Percentiles rank a stretch among this genome's conserved stretches.
These are phyloP conservation scores for Boletus fagicola DNA, from an alignment of 768 basidiomycete species.

Conservation along the genomic window DNA sequence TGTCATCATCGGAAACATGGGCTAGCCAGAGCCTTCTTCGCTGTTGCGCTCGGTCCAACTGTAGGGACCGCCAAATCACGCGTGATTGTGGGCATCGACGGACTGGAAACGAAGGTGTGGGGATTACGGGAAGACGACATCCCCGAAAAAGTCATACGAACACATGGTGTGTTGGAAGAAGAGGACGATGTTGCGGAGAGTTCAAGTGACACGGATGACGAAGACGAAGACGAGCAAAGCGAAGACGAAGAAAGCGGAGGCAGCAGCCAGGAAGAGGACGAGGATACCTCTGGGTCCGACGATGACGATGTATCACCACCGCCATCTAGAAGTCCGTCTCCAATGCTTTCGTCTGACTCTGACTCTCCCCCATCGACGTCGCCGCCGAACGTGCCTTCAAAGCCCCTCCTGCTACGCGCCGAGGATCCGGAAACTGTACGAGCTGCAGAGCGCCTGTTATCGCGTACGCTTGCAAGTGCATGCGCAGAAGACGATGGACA, in stretches of 20 bases:
- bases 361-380: constrained; percentile 28
- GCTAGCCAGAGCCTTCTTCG: constrained; percentile 47
- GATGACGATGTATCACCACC: constrained; percentile 17
- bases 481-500: constrained; percentile 40
- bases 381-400: not conserved
- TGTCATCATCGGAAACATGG: constrained; percentile 4
- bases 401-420: constrained; percentile 3
- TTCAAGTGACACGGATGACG: constrained; percentile 1
- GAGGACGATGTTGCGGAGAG: not conserved
- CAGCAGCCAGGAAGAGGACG: constrained; percentile 13
- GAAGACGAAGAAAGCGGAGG: constrained; percentile 3
- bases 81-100: constrained; percentile 63
- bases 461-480: constrained; percentile 45
- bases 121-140: constrained; percentile 17
- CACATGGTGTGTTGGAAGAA: not conserved
- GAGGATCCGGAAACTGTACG: constrained; percentile 36
- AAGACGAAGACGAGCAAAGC: constrained; percentile 10
- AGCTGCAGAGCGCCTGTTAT: constrained; percentile 41
- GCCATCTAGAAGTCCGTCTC: constrained; percentile 28
- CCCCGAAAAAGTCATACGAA: constrained; percentile 31
- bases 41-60: constrained; percentile 66
- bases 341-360: constrained; percentile 19
- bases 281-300: constrained; percentile 5
- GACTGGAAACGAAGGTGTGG: constrained; percentile 49
- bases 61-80: constrained; percentile 57